Percentiles rank a stretch among this genome's conserved stretches.
Evolutionary conservation across 495 filamentous ascomycete genomes (phyloP).

Genomic region (Hypoxylon rickii): DNA sequence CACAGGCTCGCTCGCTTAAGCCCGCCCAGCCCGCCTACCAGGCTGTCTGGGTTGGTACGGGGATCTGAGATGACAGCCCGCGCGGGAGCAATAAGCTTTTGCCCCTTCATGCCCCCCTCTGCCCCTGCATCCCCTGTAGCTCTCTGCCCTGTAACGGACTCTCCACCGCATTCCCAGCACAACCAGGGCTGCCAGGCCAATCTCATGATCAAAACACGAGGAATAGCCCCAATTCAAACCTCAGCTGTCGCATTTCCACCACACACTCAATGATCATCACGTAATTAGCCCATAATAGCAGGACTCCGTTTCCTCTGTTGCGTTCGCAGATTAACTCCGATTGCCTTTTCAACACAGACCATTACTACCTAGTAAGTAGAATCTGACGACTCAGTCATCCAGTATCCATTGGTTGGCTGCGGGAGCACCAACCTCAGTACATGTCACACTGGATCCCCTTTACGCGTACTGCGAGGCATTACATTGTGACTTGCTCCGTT

Average conservation of each 20-base stretch:
- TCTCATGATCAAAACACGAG: slow-evolving; percentile 26
- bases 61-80: too few species aligned
- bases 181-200: slow-evolving; percentile 1
- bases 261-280: slow-evolving; percentile 21
- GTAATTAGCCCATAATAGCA: slow-evolving; percentile 14
- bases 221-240: slow-evolving; percentile 7
- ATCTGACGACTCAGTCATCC: too few species aligned
- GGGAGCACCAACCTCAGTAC: too few species aligned
- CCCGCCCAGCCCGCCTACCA: too few species aligned
- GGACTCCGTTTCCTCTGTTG: slow-evolving; percentile 9
- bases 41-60: too few species aligned
- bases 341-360: not conserved
- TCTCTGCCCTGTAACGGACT: too few species aligned
- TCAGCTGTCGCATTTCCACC: slow-evolving; percentile 20
- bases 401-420: slow-evolving; percentile 15
- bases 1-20: too few species aligned
- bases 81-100: too few species aligned
- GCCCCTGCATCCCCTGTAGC: slow-evolving; percentile 22
- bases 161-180: slow-evolving; percentile 11
- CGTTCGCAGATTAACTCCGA: slow-evolving; percentile 18
- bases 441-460: slow-evolving; percentile 13
- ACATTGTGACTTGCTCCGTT: slow-evolving; percentile 14
- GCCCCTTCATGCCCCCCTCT: not conserved
- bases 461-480: slow-evolving; percentile 2
- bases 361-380: too few species aligned